Evolutionary conservation across 139 green algal species (phyloP).

Genomic region (Spirogloea muscicola): DNA sequence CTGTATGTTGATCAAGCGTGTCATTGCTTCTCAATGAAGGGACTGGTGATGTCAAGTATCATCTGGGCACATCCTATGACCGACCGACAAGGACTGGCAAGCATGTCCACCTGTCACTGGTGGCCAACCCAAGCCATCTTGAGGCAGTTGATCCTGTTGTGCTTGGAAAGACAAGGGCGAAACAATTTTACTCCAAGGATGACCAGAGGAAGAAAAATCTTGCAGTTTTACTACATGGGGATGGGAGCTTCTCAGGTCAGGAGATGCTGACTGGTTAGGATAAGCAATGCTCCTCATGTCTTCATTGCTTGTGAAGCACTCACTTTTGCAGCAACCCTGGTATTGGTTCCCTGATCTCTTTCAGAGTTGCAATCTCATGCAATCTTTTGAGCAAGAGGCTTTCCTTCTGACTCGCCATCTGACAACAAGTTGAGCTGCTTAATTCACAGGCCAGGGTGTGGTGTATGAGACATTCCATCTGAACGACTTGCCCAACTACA

Average conservation of each 20-base stretch:
- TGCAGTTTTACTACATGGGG: slow-evolving; percentile 53
- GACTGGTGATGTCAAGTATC: slow-evolving; percentile 85
- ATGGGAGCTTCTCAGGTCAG: slow-evolving; percentile 86
- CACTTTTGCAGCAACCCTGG: no score
- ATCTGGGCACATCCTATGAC: slow-evolving; percentile 75
- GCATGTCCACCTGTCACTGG: slow-evolving; percentile 82
- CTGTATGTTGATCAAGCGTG: not conserved
- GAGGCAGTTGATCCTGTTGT: slow-evolving; percentile 88
- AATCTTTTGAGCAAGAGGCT: no score
- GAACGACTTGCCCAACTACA: slow-evolving; percentile 83
- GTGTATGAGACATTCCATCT: slow-evolving; percentile 95
- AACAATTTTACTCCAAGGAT: slow-evolving; percentile 84
- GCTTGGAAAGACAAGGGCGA: slow-evolving; percentile 83
- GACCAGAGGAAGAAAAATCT: slow-evolving; percentile 59
- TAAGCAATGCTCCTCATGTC: slow-evolving; percentile 83
- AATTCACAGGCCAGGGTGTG: slow-evolving; percentile 88
- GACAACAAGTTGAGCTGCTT: slow-evolving; percentile 89
- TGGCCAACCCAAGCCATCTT: slow-evolving; percentile 89
- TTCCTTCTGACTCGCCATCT: no score
- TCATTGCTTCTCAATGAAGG: not conserved
- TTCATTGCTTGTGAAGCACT: no score
- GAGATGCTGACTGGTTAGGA: slow-evolving; percentile 52
- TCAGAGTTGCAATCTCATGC: no score
- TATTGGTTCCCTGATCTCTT: no score
- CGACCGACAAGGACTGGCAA: not conserved